Percentiles rank a stretch among this genome's conserved stretches.
phyloP scores from a whole-genome alignment of 805 yeast genomes.

The Lachancea quebecensis region DNA sequence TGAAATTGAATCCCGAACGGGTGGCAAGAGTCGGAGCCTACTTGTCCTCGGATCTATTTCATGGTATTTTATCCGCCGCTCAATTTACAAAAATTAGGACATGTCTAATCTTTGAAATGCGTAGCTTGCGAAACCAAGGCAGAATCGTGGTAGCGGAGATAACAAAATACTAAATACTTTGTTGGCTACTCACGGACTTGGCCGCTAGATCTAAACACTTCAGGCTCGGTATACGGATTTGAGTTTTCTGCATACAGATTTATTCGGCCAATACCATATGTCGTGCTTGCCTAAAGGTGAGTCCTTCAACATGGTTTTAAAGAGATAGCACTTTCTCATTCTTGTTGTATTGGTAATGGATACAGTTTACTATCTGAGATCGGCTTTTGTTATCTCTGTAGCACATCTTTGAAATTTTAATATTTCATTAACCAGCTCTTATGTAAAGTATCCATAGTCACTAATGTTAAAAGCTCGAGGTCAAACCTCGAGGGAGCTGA shows the following conservation, averaged over 20 bases:
- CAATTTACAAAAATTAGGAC: neutral
- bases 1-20: neutral
- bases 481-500: no score
- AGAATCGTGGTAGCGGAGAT: neutral
- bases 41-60: neutral
- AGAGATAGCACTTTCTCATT: no score
- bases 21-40: conserved; percentile 1
- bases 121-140: neutral
- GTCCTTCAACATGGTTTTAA: no score
- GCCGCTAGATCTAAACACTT: neutral
- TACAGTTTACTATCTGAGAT: no score
- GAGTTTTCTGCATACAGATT: conserved; percentile 8
- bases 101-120: neutral
- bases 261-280: conserved; percentile 10
- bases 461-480: no score
- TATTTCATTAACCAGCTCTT: no score
- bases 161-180: neutral
- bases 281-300: no score
- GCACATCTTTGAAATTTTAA: no score
- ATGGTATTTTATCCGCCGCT: neutral
- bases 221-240: conserved; percentile 2
- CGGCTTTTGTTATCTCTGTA: no score
- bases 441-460: no score
- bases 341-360: no score
- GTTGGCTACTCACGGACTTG: neutral